phyloP scores from a whole-genome alignment of 2,329 filamentous ascomycete genomes.

The Ophiognomonia clavigignenti-juglandacearum region DNA sequence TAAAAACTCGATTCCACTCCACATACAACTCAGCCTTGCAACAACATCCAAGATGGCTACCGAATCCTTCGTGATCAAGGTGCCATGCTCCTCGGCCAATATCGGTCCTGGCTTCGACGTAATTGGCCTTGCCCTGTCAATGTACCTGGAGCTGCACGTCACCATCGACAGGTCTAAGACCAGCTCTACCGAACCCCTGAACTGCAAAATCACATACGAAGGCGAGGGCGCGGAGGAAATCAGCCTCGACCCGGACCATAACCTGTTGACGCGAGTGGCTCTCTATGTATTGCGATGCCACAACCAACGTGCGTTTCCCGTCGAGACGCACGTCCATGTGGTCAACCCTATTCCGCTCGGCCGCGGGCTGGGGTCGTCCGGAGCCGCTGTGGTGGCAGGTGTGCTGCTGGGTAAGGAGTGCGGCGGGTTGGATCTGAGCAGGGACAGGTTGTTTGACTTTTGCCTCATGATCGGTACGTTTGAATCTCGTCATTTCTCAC shows the following conservation, averaged over 20 bases:
- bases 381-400: conserved; percentile 90
- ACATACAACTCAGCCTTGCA: background rate
- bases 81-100: conserved; percentile 94
- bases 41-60: conserved; percentile 10
- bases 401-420: conserved; percentile 91
- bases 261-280: conserved; percentile 90
- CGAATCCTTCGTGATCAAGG: conserved; percentile 66
- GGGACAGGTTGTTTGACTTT: conserved; percentile 86
- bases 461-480: conserved; percentile 86
- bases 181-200: conserved; percentile 59
- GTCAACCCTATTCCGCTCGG: conserved; percentile 93
- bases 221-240: conserved; percentile 76
- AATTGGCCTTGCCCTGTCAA: conserved; percentile 87
- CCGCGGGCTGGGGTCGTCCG: conserved; percentile 88
- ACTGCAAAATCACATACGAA: conserved; percentile 89
- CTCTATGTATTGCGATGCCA: conserved; percentile 94
- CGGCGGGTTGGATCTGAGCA: conserved; percentile 70
- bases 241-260: conserved; percentile 75
- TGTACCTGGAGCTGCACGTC: conserved; percentile 87
- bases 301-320: conserved; percentile 76
- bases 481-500: background rate
- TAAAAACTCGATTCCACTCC: background rate
- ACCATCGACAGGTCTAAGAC: conserved; percentile 60
- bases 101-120: conserved; percentile 98
- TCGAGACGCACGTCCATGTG: conserved; percentile 87